A percentile compares a stretch with the other conserved stretches of the same genome.
phyloP scores from a whole-genome alignment of 805 yeast genomes.

The Spathaspora arborariae region DNA sequence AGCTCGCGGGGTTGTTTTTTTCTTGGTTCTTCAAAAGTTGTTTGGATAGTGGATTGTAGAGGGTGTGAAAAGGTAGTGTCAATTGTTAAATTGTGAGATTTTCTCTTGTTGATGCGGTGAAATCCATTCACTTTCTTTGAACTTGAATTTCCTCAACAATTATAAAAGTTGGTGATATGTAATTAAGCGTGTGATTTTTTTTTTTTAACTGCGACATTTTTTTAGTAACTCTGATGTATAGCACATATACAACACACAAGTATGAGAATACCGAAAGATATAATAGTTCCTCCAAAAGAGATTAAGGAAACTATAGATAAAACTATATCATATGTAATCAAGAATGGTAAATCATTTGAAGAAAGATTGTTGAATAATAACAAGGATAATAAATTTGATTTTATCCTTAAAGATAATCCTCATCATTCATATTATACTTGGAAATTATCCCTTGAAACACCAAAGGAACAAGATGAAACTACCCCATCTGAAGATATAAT shows the following conservation, averaged over 20 bases:
- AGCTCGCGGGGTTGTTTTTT: not conserved
- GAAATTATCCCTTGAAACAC: slow-evolving; percentile 23
- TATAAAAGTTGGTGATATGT: not conserved
- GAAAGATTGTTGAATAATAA: slow-evolving; percentile 48
- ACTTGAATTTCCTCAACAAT: not conserved
- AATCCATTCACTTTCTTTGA: not conserved
- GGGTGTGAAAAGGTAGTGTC: not conserved
- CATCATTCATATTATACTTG: slow-evolving; percentile 56
- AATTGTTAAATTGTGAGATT: not conserved
- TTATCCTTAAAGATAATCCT: slow-evolving; percentile 52
- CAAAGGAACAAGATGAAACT: not conserved
- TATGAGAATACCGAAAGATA: slow-evolving; percentile 8
- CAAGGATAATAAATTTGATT: slow-evolving; percentile 55
- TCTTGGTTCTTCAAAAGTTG: not conserved
- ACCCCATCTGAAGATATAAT: slow-evolving; percentile 7
- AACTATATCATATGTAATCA: slow-evolving; percentile 64
- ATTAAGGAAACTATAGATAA: slow-evolving; percentile 55
- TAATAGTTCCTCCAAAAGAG: slow-evolving; percentile 48
- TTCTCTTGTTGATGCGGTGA: not conserved
- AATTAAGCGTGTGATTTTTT: not conserved
- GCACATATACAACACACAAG: not conserved
- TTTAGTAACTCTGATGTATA: not conserved
- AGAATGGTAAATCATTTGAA: slow-evolving; percentile 70
- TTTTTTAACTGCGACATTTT: not conserved
- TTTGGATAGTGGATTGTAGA: not conserved